A percentile compares a stretch with the other conserved stretches of the same genome.
phyloP scores from a whole-genome alignment of 805 yeast genomes.

The Helenozyma baotianmanensis region DNA sequence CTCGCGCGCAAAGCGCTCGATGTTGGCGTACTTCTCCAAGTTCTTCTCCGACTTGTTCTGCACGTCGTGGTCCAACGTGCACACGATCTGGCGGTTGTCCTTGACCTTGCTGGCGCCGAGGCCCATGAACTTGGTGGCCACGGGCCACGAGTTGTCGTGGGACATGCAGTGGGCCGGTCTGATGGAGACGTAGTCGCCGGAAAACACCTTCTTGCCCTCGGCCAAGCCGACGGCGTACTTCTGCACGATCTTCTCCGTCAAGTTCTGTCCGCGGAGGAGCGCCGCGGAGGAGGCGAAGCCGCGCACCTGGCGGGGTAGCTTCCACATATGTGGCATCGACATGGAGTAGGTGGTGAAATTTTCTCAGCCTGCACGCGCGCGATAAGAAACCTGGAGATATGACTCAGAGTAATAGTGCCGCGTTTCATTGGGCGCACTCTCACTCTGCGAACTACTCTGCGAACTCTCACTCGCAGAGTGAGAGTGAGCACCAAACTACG shows the following conservation, averaged over 20 bases:
- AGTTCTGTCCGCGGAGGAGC: slow-evolving; percentile 57
- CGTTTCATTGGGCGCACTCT: slow-evolving; percentile 11
- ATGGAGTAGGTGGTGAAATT: slow-evolving; percentile 1
- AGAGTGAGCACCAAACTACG: no score
- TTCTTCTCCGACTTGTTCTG: slow-evolving; percentile 90
- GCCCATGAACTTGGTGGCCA: slow-evolving; percentile 92
- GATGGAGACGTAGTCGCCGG: slow-evolving; percentile 95
- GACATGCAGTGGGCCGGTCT: slow-evolving; percentile 98
- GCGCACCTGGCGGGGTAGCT: slow-evolving; percentile 7
- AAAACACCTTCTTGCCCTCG: slow-evolving; percentile 65
- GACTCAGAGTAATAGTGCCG: slow-evolving; percentile 18
- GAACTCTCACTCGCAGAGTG: no score
- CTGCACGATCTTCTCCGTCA: slow-evolving; percentile 95
- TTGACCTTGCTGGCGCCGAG: slow-evolving; percentile 82
- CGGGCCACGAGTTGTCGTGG: slow-evolving; percentile 99
- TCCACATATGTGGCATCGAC: slow-evolving; percentile 9
- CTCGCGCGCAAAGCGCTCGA: slow-evolving; percentile 80
- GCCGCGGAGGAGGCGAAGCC: slow-evolving; percentile 14
- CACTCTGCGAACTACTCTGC: no score
- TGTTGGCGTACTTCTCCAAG: slow-evolving; percentile 79
- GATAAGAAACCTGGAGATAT: slow-evolving; percentile 14
- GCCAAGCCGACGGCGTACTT: slow-evolving; percentile 84
- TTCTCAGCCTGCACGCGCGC: slow-evolving; percentile 8
- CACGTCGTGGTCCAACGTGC: slow-evolving; percentile 96
- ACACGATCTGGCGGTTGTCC: slow-evolving; percentile 87